A percentile compares a stretch with the other conserved stretches of the same genome.
These are phyloP conservation scores for Inonotus obliquus DNA, from an alignment of 1,284 basidiomycete species.

Conservation along the genomic window DNA sequence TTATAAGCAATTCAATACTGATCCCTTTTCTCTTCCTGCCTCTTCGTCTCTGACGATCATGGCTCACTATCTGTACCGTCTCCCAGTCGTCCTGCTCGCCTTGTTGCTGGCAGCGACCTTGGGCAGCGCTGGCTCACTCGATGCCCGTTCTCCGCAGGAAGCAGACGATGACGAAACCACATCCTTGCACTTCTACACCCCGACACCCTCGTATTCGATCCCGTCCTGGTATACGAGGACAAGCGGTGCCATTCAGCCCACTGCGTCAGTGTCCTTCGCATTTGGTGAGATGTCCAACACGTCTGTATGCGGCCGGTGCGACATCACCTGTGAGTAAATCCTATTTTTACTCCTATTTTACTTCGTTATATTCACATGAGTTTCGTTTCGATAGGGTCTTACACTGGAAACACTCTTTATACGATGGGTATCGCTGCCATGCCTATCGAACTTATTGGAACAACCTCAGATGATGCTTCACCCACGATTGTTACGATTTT, in stretches of 20 bases:
- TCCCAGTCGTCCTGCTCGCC: neutral
- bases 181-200: slow-evolving; percentile 3
- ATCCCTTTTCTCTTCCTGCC: neutral
- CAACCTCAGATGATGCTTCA: neutral
- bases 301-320: slow-evolving; percentile 9
- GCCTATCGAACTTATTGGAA: neutral
- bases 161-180: neutral
- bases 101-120: neutral
- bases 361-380: neutral
- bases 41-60: neutral
- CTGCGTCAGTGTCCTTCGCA: neutral
- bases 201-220: slow-evolving; percentile 1
- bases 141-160: slow-evolving; percentile 6
- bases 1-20: neutral
- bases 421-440: neutral
- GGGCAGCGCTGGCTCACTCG: neutral
- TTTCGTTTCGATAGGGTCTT: neutral
- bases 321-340: slow-evolving; percentile 3
- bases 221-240: neutral
- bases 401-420: neutral
- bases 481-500: neutral
- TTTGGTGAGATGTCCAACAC: slow-evolving; percentile 3
- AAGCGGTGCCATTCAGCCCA: neutral
- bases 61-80: neutral
- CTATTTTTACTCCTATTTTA: no score